Conservation (phyloP, 2,329 filamentous ascomycete species). For the Cercospora sp. region DNA sequence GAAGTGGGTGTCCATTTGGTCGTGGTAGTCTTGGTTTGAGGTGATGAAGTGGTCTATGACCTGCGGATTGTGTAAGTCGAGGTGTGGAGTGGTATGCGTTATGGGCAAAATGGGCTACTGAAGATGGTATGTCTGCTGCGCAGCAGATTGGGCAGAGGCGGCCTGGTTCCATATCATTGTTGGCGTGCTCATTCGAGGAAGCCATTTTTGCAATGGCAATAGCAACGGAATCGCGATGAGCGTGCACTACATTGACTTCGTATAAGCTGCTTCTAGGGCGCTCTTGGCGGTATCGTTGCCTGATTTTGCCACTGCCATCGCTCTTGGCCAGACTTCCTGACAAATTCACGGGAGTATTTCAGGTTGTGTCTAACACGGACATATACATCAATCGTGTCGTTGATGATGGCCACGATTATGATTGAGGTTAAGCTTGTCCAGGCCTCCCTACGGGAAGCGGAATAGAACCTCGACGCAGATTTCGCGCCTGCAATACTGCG, state of each 20-base stretch:
- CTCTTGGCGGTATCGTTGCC: not conserved
- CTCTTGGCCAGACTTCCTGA: not conserved
- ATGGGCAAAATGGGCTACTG: not conserved
- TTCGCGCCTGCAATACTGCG: too few species aligned
- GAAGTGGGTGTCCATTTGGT: not conserved
- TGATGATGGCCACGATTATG: too few species aligned
- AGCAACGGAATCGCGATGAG: not conserved
- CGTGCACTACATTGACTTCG: not conserved
- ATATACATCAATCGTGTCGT: too few species aligned
- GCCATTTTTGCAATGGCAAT: not conserved
- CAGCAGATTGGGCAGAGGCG: constrained; percentile 1
- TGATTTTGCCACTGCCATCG: not conserved
- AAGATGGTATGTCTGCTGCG: constrained; percentile 7
- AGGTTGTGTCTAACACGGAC: too few species aligned
- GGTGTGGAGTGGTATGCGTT: too few species aligned
- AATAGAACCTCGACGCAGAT: too few species aligned
- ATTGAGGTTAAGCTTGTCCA: too few species aligned
- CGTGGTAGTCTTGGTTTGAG: not conserved
- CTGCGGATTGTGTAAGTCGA: not conserved
- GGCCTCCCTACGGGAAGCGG: too few species aligned
- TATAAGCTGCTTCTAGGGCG: not conserved
- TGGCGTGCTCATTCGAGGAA: not conserved
- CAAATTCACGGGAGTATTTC: too few species aligned
- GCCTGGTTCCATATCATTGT: not conserved
- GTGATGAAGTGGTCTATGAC: not conserved